These are phyloP conservation scores for Solanum piurae DNA, from an alignment of 257 asterid species.

Conservation along the genomic window DNA sequence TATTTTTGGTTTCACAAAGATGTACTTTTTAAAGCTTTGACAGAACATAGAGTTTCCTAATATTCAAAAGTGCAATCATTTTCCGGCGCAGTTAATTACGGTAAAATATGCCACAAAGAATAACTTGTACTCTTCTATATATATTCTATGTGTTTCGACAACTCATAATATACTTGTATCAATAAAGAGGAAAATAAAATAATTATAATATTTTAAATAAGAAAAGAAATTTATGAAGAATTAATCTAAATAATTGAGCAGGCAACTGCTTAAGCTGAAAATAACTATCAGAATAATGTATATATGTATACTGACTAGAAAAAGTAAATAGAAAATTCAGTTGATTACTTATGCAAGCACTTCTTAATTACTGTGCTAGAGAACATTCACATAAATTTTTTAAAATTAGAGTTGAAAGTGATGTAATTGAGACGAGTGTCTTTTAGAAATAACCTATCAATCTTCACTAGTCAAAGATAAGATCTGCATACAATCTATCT, in stretches of 20 bases:
- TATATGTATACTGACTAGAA: not conserved
- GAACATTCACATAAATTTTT: too few relatives aligned
- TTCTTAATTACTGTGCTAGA: too few relatives aligned
- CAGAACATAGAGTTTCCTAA: slow-evolving; percentile 25
- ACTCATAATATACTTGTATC: not conserved
- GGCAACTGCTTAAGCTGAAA: not conserved
- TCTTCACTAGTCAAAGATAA: too few relatives aligned
- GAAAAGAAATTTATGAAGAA: too few relatives aligned
- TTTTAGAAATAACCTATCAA: too few relatives aligned
- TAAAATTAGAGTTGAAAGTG: too few relatives aligned
- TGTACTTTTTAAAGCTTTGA: slow-evolving; percentile 15
- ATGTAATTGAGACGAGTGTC: rapidly evolving
- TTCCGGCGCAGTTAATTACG: slow-evolving; percentile 68
- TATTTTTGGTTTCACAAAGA: slow-evolving; percentile 7
- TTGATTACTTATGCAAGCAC: too few relatives aligned
- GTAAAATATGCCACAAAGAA: slow-evolving; percentile 19
- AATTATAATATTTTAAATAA: too few relatives aligned
- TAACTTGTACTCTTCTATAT: not conserved
- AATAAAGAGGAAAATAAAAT: too few relatives aligned
- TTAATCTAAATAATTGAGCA: not conserved
- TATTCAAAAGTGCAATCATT: slow-evolving; percentile 71
- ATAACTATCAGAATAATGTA: not conserved
- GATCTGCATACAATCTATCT: too few relatives aligned
- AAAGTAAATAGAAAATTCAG: too few relatives aligned
- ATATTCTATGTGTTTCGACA: not conserved